Percentiles rank a stretch among this genome's conserved stretches.
Evolutionary conservation across 1,284 basidiomycete species (phyloP).

Genomic region (Puccinia coronata): DNA sequence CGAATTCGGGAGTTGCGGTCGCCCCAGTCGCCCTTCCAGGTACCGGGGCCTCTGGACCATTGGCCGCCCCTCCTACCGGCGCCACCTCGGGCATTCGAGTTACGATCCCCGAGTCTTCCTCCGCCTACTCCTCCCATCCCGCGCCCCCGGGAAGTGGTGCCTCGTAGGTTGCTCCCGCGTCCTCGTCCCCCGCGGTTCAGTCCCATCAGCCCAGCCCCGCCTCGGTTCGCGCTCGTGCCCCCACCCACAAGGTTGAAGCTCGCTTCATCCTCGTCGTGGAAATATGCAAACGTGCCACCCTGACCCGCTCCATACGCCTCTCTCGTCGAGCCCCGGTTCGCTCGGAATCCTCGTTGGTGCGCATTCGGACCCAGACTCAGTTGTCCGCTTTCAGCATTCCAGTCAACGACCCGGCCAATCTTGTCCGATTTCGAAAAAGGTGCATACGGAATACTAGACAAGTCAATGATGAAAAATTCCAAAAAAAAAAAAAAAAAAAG

Average conservation of each 20-base stretch:
- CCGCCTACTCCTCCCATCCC: too few relatives aligned
- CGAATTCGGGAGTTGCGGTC: constrained; percentile 94
- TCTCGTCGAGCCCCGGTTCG: constrained; percentile 55
- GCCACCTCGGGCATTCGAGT: constrained; percentile 55
- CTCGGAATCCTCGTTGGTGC: constrained; percentile 68
- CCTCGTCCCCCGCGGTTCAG: constrained; percentile 53
- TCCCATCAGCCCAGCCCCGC: constrained; percentile 9
- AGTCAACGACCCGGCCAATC: constrained; percentile 94
- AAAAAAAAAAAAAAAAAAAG: too few relatives aligned
- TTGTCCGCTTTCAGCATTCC: constrained; percentile 69
- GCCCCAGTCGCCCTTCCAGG: constrained; percentile 77
- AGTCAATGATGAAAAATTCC: neutral
- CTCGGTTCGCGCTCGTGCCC: constrained; percentile 61
- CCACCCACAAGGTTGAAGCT: constrained; percentile 96
- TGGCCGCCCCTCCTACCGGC: constrained; percentile 60
- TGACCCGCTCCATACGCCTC: constrained; percentile 61
- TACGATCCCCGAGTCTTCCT: constrained; percentile 55
- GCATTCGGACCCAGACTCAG: constrained; percentile 53
- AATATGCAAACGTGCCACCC: constrained; percentile 81
- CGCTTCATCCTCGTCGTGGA: constrained; percentile 97
- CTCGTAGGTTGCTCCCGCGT: constrained; percentile 46
- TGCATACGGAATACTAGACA: constrained; percentile 77
- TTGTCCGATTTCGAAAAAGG: constrained; percentile 98
- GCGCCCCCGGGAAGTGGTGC: constrained; percentile 50
- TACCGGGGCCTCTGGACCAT: constrained; percentile 62